Conservation (phyloP, 441 rosid species). For the Francoa sonchifolia region DNA sequence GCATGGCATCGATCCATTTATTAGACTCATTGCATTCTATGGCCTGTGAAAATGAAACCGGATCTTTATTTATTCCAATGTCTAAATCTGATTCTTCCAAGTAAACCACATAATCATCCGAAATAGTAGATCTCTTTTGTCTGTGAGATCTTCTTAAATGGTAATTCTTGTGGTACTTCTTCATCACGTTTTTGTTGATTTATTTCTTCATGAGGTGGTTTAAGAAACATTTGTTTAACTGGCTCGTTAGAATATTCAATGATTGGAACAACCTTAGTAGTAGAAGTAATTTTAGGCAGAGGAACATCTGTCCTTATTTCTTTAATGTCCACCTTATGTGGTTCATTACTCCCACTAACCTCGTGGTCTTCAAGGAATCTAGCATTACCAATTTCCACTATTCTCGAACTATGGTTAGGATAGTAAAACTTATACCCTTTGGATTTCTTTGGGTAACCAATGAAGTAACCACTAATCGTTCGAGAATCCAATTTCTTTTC, state of each 20-base stretch:
- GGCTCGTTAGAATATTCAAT: neutral
- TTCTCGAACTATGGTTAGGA: neutral
- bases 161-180: neutral
- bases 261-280: neutral
- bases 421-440: neutral
- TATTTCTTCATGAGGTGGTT: neutral
- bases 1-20: neutral
- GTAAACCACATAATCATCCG: neutral
- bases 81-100: neutral
- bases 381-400: neutral
- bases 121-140: neutral
- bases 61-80: neutral
- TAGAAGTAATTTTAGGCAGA: neutral
- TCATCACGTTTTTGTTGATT: neutral
- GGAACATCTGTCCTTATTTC: neutral
- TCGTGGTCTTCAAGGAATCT: neutral
- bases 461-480: neutral
- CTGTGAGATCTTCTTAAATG: neutral
- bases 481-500: neutral
- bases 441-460: slow-evolving; percentile 5
- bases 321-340: neutral
- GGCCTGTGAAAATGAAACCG: neutral
- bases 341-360: neutral
- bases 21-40: neutral
- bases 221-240: neutral